Evolutionary conservation across 2,329 filamentous ascomycete genomes (phyloP).

Genomic region (Phyllachora maydis): DNA sequence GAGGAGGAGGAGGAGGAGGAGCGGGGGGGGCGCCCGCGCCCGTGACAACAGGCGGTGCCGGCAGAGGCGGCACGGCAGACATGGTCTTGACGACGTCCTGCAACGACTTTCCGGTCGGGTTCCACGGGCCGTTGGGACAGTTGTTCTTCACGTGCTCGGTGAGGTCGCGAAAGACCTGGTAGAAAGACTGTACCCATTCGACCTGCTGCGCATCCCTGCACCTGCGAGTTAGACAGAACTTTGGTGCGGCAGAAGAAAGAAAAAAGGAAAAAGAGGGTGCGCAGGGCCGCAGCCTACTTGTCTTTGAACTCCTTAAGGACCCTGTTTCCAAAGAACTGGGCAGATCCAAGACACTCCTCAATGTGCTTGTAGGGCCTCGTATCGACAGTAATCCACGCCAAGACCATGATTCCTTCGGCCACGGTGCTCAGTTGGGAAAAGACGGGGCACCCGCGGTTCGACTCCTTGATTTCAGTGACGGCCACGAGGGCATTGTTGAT

Average conservation of each 20-base stretch:
- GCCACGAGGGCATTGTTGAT: conserved; percentile 66
- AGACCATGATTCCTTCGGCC: conserved; percentile 69
- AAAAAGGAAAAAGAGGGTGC: not conserved
- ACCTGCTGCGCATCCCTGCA: conserved; percentile 57
- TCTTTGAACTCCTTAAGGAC: conserved; percentile 82
- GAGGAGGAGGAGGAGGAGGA: conserved; percentile 45
- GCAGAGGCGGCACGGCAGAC: conserved; percentile 16
- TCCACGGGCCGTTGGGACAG: conserved; percentile 58
- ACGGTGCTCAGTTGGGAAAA: conserved; percentile 76
- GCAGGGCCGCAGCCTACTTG: conserved; percentile 17
- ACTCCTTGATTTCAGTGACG: conserved; percentile 64
- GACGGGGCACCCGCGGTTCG: conserved; percentile 52
- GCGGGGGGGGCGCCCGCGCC: conserved; percentile 8
- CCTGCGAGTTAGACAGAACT: conserved; percentile 3
- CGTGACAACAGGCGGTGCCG: not conserved
- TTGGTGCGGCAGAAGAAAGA: too few relatives aligned
- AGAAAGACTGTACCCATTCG: conserved; percentile 85
- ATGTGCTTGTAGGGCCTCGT: conserved; percentile 71
- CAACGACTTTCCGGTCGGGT: conserved; percentile 53
- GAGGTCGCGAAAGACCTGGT: conserved; percentile 71
- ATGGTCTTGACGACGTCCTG: conserved; percentile 44
- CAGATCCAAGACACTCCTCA: conserved; percentile 60
- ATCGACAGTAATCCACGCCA: conserved; percentile 85
- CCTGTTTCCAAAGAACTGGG: conserved; percentile 88
- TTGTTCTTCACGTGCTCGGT: conserved; percentile 66